Base-by-base conservation (phyloP, 257 asterid genomes). In the Eucommia ulmoides region DNA sequence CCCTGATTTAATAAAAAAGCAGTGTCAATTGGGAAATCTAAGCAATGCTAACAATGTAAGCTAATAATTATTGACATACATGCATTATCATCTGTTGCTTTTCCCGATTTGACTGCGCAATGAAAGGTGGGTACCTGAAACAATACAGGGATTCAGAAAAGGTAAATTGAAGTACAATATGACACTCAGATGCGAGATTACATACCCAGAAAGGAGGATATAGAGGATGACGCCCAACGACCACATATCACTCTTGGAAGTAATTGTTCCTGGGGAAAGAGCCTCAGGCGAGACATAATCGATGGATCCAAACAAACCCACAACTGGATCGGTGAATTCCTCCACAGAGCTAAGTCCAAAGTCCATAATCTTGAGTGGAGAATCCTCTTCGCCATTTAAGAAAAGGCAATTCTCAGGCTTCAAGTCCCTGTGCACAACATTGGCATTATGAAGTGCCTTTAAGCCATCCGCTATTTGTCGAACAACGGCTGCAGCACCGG, bases 281-380 rank as follows among this genome's bases (percentile, higher is more conserved):
- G 82, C 96, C 72, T 85, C 96, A 0, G 96, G 94, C 5, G 96
- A 82, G 12, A 85, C 94, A 54, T 85, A 85, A 60, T 85, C 94
- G 5, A 85, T 64, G 1, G 96, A 85, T 33, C 96, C 96, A 51
- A 82, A 85, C 75, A 85, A 62, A 19, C 88, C 92, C 54, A 85
- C 83, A 0, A 85, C 93, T 0, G 96, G 81, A 67, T 85, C 72
- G 0, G 83, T 76, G 49, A 77, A 85, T 56, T 82, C 96, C 74
- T 82, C 83, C 0, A 82, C 79, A 12, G 96, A 85, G 44, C 96
- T 85, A 35, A 85, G 63, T 23, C 96, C 96, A 49, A 85, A 85
- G 26, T 85, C 96, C 96, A 79, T 85, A 22, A 85, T 82, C 76
- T 85, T 85, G 70, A 85, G 53, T 0, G 88, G 68, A 18, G 96